These are phyloP conservation scores for Chromosphaera perkinsii DNA, from an alignment of 208 protist genomes.

Conservation along the genomic window DNA sequence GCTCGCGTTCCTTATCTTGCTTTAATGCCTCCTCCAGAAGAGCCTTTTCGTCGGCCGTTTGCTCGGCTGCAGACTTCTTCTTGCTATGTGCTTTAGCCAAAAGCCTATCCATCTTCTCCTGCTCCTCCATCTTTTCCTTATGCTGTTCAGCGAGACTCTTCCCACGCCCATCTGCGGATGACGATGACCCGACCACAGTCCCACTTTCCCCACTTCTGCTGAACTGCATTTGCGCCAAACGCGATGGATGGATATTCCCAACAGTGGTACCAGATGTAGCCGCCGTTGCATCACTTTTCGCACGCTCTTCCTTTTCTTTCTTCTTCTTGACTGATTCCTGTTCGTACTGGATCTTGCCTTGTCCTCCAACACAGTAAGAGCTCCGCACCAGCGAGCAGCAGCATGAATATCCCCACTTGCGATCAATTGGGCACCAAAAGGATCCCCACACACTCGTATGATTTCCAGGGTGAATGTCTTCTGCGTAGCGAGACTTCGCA, in stretches of 20 bases:
- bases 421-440: slow-evolving; percentile 41
- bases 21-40: neutral
- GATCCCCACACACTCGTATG: slow-evolving; percentile 29
- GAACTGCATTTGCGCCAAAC: neutral
- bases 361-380: slow-evolving; percentile 65
- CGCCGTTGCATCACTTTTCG: neutral
- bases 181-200: neutral
- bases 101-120: too few species aligned
- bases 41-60: slow-evolving; percentile 3
- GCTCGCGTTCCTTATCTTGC: neutral
- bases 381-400: slow-evolving; percentile 58
- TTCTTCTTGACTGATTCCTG: neutral
- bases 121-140: too few species aligned
- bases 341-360: slow-evolving; percentile 31
- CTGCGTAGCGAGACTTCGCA: slow-evolving; percentile 1
- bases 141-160: too few species aligned
- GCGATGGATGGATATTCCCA: neutral
- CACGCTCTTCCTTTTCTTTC: neutral
- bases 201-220: neutral
- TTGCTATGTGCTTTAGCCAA: neutral
- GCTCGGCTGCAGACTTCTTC: neutral
- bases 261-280: neutral
- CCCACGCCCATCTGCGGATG: too few species aligned
- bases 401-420: slow-evolving; percentile 71
- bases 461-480: slow-evolving; percentile 20